Evolutionary conservation across 2,329 filamentous ascomycete genomes (phyloP), one percentile per base, ranked within the genome.

Genomic region (Colletotrichum sojae): DNA sequence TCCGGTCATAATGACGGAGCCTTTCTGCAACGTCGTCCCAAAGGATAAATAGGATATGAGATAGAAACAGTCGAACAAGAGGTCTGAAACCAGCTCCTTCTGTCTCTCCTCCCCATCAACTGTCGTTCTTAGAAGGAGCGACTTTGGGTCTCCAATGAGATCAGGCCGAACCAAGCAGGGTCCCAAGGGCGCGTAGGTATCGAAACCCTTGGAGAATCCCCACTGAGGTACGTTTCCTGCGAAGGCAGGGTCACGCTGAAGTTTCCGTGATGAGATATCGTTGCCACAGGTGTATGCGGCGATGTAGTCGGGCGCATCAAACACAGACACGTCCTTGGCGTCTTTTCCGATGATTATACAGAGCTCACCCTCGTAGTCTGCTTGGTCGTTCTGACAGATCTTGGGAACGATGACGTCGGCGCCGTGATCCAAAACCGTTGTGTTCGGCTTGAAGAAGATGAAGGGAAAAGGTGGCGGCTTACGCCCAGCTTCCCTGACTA

Each of bases 171-270:
- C 84, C 1, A 89, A 75, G 45, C 78, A 78, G 0, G 87, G 87
- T 0, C 87, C 87, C 0, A 89, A 64, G 0, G 87, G 88, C 0
- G 85, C 84, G 71, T 81, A 89, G 0, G 82, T 86, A 71, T 90
- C 86, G 62, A 89, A 89, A 0, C 86, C 84, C 71, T 89, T 89
- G 16, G 80, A 83, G 71, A 88, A 89, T 0, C 83, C 82, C 84
- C 85, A 89, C 73, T 90, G 88, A 0, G 86, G 87, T 0, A 89
- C 84, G 0, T 77, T 80, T 0, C 86, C 86, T 0, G 86, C 86
- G 2, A 83, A 77, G 0, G 75, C 75, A 0, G 84, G 83, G 20
- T 88, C 83, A 4, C 84, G 77, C 71, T 90, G 88, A 40, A 84
- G 77, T 69, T 87, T 86, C 0, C 88, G 82, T 0, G 83, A 81